phyloP scores from a whole-genome alignment of 1,284 basidiomycete species.

The Mycosarcoma mackinlayi region DNA sequence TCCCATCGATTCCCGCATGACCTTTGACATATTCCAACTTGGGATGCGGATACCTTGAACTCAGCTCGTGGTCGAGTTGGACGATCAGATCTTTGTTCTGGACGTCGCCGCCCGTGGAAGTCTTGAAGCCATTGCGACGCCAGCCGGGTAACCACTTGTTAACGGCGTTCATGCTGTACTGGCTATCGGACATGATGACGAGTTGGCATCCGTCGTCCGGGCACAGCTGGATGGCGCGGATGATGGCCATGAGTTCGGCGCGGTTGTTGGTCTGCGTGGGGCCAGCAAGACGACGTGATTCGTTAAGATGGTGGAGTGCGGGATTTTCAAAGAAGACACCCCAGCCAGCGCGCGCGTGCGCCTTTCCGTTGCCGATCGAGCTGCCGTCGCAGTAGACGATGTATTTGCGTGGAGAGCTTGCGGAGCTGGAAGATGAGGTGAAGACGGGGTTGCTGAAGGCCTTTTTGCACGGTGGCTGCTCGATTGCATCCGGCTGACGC shows the following conservation, averaged over 20 bases:
- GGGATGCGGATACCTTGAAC: conserved; percentile 16
- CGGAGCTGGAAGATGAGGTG: neutral
- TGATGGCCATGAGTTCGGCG: conserved; percentile 84
- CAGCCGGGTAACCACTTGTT: conserved; percentile 76
- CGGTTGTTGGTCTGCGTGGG: conserved; percentile 83
- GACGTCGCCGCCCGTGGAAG: conserved; percentile 72
- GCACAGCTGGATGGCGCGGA: conserved; percentile 77
- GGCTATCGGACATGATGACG: conserved; percentile 80
- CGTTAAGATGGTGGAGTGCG: conserved; percentile 72
- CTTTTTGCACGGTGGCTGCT: neutral
- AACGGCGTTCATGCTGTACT: conserved; percentile 77
- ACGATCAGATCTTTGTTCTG: conserved; percentile 77
- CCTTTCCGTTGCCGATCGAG: conserved; percentile 78
- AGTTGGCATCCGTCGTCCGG: conserved; percentile 72
- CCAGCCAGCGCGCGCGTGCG: conserved; percentile 56
- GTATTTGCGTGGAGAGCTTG: conserved; percentile 1
- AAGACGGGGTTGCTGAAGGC: conserved; percentile 1
- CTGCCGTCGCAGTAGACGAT: conserved; percentile 82
- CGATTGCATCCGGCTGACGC: neutral
- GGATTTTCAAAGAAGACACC: conserved; percentile 59
- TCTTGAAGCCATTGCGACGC: conserved; percentile 73
- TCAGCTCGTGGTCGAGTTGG: conserved; percentile 69
- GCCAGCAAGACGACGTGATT: conserved; percentile 82
- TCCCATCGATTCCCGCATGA: conserved; percentile 78
- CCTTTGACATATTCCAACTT: conserved; percentile 77